Evolutionary conservation across 208 protist species (phyloP).

Genomic region (Leishmania lainsoni): DNA sequence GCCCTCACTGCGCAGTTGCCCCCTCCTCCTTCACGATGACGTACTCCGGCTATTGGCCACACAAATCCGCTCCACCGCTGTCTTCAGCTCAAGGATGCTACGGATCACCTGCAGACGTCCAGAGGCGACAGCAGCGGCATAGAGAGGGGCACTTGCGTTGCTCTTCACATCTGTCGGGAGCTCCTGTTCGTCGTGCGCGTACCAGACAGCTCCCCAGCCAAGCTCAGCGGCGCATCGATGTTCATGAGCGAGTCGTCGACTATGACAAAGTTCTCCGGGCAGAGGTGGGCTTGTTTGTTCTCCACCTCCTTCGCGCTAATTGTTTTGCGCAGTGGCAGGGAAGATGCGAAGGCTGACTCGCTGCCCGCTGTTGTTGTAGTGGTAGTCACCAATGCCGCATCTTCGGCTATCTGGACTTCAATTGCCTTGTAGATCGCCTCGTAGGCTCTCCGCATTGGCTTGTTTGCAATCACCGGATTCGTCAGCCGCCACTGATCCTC

Average conservation of each 20-base stretch:
- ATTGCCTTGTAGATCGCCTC: constrained; percentile 54
- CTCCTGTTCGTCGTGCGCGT: constrained; percentile 44
- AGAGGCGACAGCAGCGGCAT: constrained; percentile 32
- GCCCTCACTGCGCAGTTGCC: background rate
- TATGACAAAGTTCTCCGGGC: constrained; percentile 58
- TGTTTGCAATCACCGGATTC: constrained; percentile 59
- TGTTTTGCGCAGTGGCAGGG: background rate
- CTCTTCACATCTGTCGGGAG: constrained; percentile 22
- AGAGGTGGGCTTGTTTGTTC: constrained; percentile 30
- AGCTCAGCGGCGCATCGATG: constrained; percentile 66
- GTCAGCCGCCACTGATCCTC: constrained; percentile 82
- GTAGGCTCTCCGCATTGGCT: constrained; percentile 67
- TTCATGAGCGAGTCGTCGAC: constrained; percentile 82
- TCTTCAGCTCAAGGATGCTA: constrained; percentile 56
- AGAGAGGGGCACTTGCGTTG: constrained; percentile 24
- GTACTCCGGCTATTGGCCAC: constrained; percentile 6
- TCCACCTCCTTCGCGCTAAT: constrained; percentile 20
- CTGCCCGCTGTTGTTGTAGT: background rate
- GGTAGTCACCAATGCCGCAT: constrained; percentile 10
- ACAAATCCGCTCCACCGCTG: constrained; percentile 36
- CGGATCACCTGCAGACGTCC: constrained; percentile 53
- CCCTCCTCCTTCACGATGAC: background rate
- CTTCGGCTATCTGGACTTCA: constrained; percentile 28
- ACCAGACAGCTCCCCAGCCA: constrained; percentile 75
- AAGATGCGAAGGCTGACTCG: background rate